Conservation (phyloP, 129 eudicot species). For the Scalesia atractyloides region DNA sequence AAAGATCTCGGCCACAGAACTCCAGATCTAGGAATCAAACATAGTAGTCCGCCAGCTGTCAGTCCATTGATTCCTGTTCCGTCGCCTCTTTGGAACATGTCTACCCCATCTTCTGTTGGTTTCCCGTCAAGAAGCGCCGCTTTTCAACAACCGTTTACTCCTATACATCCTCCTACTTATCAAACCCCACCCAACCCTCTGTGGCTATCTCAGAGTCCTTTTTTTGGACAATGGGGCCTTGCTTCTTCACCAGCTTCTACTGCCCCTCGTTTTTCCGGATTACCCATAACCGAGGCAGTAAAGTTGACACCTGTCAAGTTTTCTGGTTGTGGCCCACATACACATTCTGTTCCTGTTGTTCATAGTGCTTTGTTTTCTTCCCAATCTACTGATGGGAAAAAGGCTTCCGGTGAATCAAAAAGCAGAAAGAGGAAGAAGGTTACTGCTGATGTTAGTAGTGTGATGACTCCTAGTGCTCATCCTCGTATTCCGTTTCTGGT, state of each 20-base stretch:
- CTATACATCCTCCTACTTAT: slow-evolving; percentile 59
- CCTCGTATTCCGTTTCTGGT: slow-evolving; percentile 26
- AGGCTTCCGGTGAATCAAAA: slow-evolving; percentile 53
- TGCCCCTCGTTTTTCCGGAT: slow-evolving; percentile 44
- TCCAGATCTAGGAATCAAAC: slow-evolving; percentile 47
- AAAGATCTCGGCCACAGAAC: slow-evolving; percentile 44
- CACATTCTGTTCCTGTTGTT: slow-evolving; percentile 30
- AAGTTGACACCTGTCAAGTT: slow-evolving; percentile 63
- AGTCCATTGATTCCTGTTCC: slow-evolving; percentile 65
- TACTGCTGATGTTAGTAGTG: slow-evolving; percentile 25
- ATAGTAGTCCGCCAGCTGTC: slow-evolving; percentile 46
- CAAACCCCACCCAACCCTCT: slow-evolving; percentile 61
- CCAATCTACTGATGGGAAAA: slow-evolving; percentile 33
- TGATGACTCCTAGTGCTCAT: slow-evolving; percentile 31
- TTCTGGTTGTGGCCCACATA: slow-evolving; percentile 37
- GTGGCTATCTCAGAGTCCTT: slow-evolving; percentile 68
- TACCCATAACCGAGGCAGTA: slow-evolving; percentile 56
- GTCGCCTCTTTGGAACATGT: slow-evolving; percentile 84
- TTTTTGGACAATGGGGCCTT: slow-evolving; percentile 66
- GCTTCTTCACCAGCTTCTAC: slow-evolving; percentile 65
- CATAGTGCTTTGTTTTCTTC: slow-evolving; percentile 37
- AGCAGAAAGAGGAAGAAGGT: slow-evolving; percentile 74
- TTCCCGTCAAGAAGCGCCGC: slow-evolving; percentile 46
- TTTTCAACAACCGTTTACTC: slow-evolving; percentile 55
- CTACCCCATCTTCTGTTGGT: slow-evolving; percentile 61